These are phyloP conservation scores for Tagetes patula DNA, from an alignment of 129 eudicot species.

Conservation along the genomic window DNA sequence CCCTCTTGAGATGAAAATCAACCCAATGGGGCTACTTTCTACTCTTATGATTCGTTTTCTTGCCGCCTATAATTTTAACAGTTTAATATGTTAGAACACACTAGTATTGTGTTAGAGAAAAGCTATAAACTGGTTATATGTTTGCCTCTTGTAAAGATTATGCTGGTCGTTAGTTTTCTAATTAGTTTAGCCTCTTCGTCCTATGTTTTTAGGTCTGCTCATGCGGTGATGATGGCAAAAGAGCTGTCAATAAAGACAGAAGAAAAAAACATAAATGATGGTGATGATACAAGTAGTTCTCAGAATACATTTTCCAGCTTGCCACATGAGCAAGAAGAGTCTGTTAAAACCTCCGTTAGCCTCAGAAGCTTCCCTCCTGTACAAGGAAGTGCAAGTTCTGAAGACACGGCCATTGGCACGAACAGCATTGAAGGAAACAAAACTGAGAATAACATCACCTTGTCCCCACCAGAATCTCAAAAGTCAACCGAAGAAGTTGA, in stretches of 20 bases:
- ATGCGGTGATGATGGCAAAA: slow-evolving; percentile 80
- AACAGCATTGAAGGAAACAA: slow-evolving; percentile 15
- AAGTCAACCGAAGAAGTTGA: slow-evolving; percentile 43
- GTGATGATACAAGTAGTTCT: slow-evolving; percentile 73
- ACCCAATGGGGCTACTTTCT: neutral
- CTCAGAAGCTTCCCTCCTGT: slow-evolving; percentile 72
- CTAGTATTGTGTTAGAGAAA: neutral
- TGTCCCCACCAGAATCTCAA: slow-evolving; percentile 33
- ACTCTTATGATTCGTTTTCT: neutral
- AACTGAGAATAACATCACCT: slow-evolving; percentile 26
- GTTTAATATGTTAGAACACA: neutral
- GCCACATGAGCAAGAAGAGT: slow-evolving; percentile 81
- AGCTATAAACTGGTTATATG: neutral
- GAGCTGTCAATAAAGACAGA: slow-evolving; percentile 68
- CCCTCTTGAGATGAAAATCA: neutral
- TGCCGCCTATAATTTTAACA: neutral
- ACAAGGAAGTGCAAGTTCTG: slow-evolving; percentile 85
- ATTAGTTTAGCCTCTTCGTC: neutral
- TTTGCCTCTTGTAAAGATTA: neutral
- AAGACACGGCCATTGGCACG: slow-evolving; percentile 42
- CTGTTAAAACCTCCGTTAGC: slow-evolving; percentile 73
- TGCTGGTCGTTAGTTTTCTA: slow-evolving; percentile 12
- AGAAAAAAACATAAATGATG: slow-evolving; percentile 67
- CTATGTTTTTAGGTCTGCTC: slow-evolving; percentile 60
- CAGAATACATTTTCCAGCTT: slow-evolving; percentile 55